Evolutionary conservation across 1,139 yeast species (phyloP).

Genomic region (Geotrichum fermentans): DNA sequence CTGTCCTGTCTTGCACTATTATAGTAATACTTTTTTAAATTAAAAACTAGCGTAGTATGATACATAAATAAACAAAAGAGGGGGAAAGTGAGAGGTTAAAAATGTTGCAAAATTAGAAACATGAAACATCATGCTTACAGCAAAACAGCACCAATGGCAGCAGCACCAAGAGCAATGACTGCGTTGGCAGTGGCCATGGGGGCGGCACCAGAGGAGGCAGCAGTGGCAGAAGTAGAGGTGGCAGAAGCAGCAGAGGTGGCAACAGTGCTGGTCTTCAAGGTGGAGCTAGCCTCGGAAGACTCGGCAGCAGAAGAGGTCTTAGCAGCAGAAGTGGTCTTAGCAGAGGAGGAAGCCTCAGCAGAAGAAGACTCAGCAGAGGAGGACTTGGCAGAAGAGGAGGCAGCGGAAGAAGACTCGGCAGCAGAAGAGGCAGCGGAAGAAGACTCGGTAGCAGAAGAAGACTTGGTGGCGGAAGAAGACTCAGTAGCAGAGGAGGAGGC

Average conservation of each 20-base stretch:
- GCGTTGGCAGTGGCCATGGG: constrained; percentile 10
- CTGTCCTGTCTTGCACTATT: too few relatives aligned
- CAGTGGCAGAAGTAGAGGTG: constrained; percentile 16
- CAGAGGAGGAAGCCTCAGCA: constrained; percentile 24
- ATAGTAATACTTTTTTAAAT: too few relatives aligned
- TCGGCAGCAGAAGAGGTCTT: constrained; percentile 18
- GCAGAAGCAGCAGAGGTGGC: constrained; percentile 14
- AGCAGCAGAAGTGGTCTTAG: constrained; percentile 20
- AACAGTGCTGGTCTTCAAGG: constrained; percentile 9
- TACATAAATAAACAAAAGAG: too few relatives aligned
- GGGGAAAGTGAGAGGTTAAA: too few relatives aligned
- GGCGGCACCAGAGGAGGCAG: constrained; percentile 15
- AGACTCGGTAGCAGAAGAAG: constrained; percentile 23
- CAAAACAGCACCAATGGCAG: constrained; percentile 22
- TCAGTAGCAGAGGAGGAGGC: constrained; percentile 13
- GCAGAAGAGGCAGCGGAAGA: constrained; percentile 21
- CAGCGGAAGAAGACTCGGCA: constrained; percentile 17
- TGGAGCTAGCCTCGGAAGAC: too few relatives aligned
- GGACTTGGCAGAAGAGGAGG: constrained; percentile 4
- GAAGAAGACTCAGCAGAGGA: constrained; percentile 6
- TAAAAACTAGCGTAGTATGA: too few relatives aligned
- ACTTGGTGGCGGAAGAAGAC: constrained; percentile 22
- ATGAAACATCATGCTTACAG: too few relatives aligned
- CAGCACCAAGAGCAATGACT: constrained; percentile 10
- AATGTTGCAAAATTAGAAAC: too few relatives aligned